phyloP scores from a whole-genome alignment of 176 grass and related monocot genomes.

The Cymbopogon citratus region DNA sequence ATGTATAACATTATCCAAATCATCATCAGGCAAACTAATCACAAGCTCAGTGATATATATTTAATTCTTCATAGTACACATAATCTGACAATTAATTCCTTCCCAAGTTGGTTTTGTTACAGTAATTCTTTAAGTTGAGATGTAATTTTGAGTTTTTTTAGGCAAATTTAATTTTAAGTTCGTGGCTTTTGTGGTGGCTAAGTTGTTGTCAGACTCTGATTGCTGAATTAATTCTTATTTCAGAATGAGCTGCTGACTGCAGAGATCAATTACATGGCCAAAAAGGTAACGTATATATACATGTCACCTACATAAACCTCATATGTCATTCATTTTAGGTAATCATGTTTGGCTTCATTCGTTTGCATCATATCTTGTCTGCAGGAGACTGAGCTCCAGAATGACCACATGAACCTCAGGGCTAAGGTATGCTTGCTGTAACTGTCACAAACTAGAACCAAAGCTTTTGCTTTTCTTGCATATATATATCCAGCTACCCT shows the following conservation, averaged over 20 bases:
- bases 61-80: background rate
- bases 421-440: constrained; percentile 32
- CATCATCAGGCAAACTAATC: background rate
- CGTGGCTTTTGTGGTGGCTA: background rate
- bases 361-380: background rate
- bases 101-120: background rate
- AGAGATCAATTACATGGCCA: constrained; percentile 64
- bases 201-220: background rate
- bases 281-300: constrained; percentile 38
- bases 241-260: constrained; percentile 68
- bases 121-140: constrained; percentile 15
- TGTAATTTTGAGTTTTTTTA: background rate
- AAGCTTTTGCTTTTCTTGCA: background rate
- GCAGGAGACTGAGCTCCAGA: constrained; percentile 71
- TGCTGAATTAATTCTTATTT: background rate
- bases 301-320: background rate
- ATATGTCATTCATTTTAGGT: background rate
- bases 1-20: background rate
- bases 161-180: background rate
- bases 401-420: constrained; percentile 59
- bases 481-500: background rate
- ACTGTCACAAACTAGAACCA: background rate
- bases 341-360: background rate
- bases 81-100: background rate
- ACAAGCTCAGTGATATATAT: background rate